Base-by-base conservation (phyloP, 805 yeast species). In the Sporopachydermia lactativora region DNA sequence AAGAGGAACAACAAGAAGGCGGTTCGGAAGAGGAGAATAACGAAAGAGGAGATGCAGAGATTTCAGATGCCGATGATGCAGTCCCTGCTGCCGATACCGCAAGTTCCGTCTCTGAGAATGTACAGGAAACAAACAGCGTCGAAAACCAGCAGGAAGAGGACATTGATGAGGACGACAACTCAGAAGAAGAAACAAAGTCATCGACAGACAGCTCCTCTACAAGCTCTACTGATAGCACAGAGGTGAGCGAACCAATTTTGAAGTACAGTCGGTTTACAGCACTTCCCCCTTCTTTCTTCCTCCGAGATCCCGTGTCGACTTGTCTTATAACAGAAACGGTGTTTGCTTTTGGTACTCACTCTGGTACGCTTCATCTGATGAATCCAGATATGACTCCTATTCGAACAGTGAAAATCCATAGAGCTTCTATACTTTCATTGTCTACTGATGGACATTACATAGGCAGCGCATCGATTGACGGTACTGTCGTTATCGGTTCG, bases 391-490 rank as follows among this genome's bases (percentile, higher is more conserved):
- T 81, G 46, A 59, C 68, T 4, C 58, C 78, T 0, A 61, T 86
- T 1, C 66, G 94, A 34, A 78, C 95, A 0, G 70, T 83, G 45
- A 73, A 84, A 49, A 86, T 89, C 1, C 95, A 94, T 52, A 67
- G 83, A 38, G 86, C 96, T 0, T 84, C 96, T 0, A 72, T 92
- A 2, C 59, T 88, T 35, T 73, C 84, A 0, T 66, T 85, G 0
- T 73, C 77, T 41, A 68, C 81, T 1, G 94, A 84, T 52, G 92
- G 94, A 0, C 59, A 59, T 5, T 75, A 69, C 51, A 74, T 92
- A 44, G 94, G 92, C 0, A 77, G 94, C 0, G 95, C 88, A 0
- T 85, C 96, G 0, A 78, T 89, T 64, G 98, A 92, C 54, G 98
- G 98, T 0, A 81, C 95, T 0, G 81, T 89, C 0, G 85, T 85